phyloP scores from a whole-genome alignment of 768 basidiomycete species.

The Pisolithus albus region DNA sequence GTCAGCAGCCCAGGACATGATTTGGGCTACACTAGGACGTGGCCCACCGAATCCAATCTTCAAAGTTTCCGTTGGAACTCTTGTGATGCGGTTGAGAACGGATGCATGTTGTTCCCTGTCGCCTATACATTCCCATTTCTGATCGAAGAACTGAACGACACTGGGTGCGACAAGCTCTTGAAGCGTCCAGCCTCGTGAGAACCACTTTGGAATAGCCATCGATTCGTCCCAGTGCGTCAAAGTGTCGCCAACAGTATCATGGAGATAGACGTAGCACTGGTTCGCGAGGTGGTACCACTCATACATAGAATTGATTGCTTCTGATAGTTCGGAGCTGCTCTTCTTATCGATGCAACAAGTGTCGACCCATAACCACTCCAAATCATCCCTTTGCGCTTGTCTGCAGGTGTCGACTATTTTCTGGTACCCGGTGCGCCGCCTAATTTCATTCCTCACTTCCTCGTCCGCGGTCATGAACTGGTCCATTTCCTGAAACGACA shows the following conservation, averaged over 20 bases:
- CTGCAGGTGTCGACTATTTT: constrained; percentile 2
- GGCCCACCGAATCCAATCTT: not conserved
- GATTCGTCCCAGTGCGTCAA: not conserved
- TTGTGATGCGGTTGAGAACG: not conserved
- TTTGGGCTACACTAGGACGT: constrained; percentile 2
- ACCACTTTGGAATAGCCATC: not conserved
- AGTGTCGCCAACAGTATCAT: not conserved
- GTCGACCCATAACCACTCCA: constrained; percentile 11
- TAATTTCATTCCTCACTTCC: not conserved
- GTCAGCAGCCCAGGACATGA: constrained; percentile 5
- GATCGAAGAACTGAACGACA: constrained; percentile 9
- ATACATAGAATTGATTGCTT: too few relatives aligned
- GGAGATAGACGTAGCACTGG: constrained; percentile 13
- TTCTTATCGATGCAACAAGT: constrained; percentile 14
- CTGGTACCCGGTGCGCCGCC: not conserved
- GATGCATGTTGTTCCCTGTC: not conserved
- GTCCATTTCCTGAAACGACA: not conserved
- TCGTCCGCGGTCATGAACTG: not conserved
- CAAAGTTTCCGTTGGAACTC: constrained; percentile 1
- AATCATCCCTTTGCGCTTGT: constrained; percentile 1
- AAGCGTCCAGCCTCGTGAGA: too few relatives aligned
- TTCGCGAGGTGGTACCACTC: constrained; percentile 13
- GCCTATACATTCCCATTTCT: constrained; percentile 6
- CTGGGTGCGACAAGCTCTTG: constrained; percentile 7
- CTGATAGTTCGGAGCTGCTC: constrained; percentile 8